These are phyloP conservation scores for Bauhinia variegata DNA, from an alignment of 306 rosid genomes.

Conservation along the genomic window DNA sequence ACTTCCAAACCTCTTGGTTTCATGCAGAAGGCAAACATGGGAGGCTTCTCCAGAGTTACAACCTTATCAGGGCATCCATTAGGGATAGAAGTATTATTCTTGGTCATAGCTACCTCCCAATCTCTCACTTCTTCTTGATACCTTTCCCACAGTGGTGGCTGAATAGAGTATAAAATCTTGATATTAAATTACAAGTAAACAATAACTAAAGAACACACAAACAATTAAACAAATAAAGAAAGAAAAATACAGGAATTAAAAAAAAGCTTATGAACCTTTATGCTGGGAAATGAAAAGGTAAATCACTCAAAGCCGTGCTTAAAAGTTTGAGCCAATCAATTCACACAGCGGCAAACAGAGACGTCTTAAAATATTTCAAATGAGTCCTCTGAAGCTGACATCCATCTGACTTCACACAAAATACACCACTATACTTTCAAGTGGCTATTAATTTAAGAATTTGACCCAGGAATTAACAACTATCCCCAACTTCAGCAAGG, in stretches of 20 bases:
- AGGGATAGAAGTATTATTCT: slow-evolving; percentile 43
- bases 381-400: slow-evolving; percentile 1
- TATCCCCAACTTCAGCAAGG: not conserved
- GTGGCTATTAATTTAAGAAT: slow-evolving; percentile 1
- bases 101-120: slow-evolving; percentile 74
- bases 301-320: slow-evolving; percentile 9
- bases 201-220: slow-evolving; percentile 9
- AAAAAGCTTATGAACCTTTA: not conserved
- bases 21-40: slow-evolving; percentile 90
- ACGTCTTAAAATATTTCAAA: too few species aligned
- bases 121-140: slow-evolving; percentile 72
- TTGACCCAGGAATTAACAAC: not conserved
- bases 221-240: slow-evolving; percentile 14
- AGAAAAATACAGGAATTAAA: not conserved
- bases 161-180: slow-evolving; percentile 35
- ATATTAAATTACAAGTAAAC: slow-evolving; percentile 10
- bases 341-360: not conserved
- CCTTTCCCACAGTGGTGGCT: slow-evolving; percentile 88
- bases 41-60: slow-evolving; percentile 76
- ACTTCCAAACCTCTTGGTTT: slow-evolving; percentile 93
- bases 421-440: not conserved
- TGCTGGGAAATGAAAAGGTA: not conserved
- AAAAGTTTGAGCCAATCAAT: not conserved
- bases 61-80: slow-evolving; percentile 59
- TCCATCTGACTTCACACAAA: slow-evolving; percentile 7